phyloP scores from a whole-genome alignment of 2,329 filamentous ascomycete species.

The Microcyclospora tardicrescens region DNA sequence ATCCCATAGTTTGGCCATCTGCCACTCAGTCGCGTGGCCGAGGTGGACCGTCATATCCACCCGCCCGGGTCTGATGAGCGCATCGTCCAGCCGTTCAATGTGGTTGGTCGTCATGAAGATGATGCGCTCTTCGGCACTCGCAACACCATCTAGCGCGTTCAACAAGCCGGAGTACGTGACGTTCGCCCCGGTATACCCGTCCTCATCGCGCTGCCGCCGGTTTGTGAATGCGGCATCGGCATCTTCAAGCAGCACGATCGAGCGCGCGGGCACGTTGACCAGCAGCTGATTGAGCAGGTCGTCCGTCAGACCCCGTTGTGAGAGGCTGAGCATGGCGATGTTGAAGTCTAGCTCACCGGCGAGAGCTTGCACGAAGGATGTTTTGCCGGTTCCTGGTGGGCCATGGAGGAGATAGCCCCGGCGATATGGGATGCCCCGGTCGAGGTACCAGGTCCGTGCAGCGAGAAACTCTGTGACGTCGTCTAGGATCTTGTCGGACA shows the following conservation, averaged over 20 bases:
- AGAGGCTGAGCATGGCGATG: constrained; percentile 84
- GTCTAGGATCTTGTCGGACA: constrained; percentile 66
- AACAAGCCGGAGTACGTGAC: constrained; percentile 90
- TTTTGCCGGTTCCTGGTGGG: constrained; percentile 84
- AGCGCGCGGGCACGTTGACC: constrained; percentile 71
- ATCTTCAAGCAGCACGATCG: constrained; percentile 74
- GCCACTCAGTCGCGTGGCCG: constrained; percentile 73
- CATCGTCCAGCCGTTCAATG: constrained; percentile 76
- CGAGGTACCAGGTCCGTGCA: constrained; percentile 76
- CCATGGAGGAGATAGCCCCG: constrained; percentile 82
- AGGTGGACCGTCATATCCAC: constrained; percentile 89
- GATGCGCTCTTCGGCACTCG: constrained; percentile 84
- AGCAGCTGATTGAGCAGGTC: constrained; percentile 77
- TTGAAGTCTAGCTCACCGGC: constrained; percentile 87
- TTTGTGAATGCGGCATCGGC: constrained; percentile 85
- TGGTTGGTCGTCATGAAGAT: constrained; percentile 93
- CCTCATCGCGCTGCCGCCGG: constrained; percentile 58
- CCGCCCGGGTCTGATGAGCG: constrained; percentile 76
- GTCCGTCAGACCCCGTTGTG: constrained; percentile 79
- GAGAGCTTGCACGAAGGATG: constrained; percentile 88
- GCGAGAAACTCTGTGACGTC: constrained; percentile 74
- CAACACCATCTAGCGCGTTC: constrained; percentile 64
- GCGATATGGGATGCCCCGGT: constrained; percentile 87
- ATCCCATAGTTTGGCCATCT: constrained; percentile 82
- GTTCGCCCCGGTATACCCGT: constrained; percentile 75